Percentiles rank a stretch among this genome's conserved stretches.
Conservation (phyloP, 768 basidiomycete genomes). For the Solioccasus polychromus region DNA sequence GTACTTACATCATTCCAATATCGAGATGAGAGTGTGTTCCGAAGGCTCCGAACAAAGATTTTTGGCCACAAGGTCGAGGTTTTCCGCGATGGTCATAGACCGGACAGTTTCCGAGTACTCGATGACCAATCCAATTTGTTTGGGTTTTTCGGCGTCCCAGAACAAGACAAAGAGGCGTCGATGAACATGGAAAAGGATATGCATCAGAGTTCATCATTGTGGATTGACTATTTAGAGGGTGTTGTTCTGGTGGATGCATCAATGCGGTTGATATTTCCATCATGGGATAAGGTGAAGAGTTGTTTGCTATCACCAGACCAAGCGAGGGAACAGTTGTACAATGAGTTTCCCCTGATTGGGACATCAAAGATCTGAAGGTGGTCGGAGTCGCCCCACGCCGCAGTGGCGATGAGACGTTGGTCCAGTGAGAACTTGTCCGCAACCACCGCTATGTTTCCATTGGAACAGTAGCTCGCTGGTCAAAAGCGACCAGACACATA, state of each 20-base stretch:
- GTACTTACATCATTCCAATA: too few relatives aligned
- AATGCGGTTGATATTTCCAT: conserved; percentile 1
- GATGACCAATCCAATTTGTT: conserved; percentile 8
- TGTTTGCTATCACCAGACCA: conserved; percentile 4
- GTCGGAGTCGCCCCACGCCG: background rate
- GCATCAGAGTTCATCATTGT: background rate
- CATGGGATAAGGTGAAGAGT: conserved; percentile 4
- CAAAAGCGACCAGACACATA: conserved; percentile 2
- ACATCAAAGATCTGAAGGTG: conserved; percentile 5
- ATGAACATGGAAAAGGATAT: conserved; percentile 10
- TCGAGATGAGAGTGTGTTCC: too few relatives aligned
- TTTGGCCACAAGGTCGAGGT: conserved; percentile 5
- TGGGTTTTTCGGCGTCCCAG: conserved; percentile 11
- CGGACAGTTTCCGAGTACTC: background rate
- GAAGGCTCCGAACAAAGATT: too few relatives aligned
- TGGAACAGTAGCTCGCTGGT: conserved; percentile 4
- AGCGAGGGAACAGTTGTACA: conserved; percentile 3
- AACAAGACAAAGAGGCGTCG: conserved; percentile 2
- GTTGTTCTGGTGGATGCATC: background rate
- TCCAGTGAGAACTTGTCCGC: conserved; percentile 12
- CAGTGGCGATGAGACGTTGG: conserved; percentile 8
- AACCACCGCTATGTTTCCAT: conserved; percentile 1
- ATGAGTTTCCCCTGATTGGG: conserved; percentile 1
- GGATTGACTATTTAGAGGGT: conserved; percentile 5
- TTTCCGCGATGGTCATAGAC: conserved; percentile 5